Evolutionary conservation across 2,329 filamentous ascomycete genomes (phyloP), one percentile per base, ranked within the genome.

Genomic region (Aspergillus neoniger): DNA sequence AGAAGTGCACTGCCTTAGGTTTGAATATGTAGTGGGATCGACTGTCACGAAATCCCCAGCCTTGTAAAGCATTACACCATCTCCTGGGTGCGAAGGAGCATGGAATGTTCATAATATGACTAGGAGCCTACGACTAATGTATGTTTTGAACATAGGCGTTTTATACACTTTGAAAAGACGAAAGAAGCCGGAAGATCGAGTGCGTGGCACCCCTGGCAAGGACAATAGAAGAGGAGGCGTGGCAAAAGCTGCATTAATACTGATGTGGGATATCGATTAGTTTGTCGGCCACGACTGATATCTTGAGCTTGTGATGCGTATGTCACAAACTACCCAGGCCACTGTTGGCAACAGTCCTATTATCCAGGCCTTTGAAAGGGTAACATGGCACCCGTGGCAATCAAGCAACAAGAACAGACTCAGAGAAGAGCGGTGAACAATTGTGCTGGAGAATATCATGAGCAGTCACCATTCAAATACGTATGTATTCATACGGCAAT

Each of bases 251-350:
- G 30, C 30, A 12, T 5, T 0, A 5, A 14, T 14, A 14, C 30
- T 36, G 30, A 36, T 12, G 12, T 32, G 25, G 5, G 12, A 47
- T 48, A 5, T 17, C 5, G 49, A 90, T 88, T 90, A 0, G 77
- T 6, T 79, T 95, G 15, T 86, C 86, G 69, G 91, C 91, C 1
- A 87, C 96, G 66, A 88, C 87, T 4, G 87, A 92, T 63, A 91
- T 14, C 30, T 2, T 5, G 12, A 91, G 68, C 81, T 92, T 36
- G 89, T 96, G 15, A 91, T 91, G 0, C 91, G 90, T 0, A 88
- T 92, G 41, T 86, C 88, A 0, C 83, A 88, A 65, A 79, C 84
- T 30, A 86, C 87, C 0, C 82, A 87, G 21, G 83, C 91, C 47
- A 83, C 88, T 0, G 85, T 92, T 50, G 73, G 12, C 89, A 91